Conservation (phyloP, 176 grass and related monocot genomes). For the Ensete glaucum region DNA sequence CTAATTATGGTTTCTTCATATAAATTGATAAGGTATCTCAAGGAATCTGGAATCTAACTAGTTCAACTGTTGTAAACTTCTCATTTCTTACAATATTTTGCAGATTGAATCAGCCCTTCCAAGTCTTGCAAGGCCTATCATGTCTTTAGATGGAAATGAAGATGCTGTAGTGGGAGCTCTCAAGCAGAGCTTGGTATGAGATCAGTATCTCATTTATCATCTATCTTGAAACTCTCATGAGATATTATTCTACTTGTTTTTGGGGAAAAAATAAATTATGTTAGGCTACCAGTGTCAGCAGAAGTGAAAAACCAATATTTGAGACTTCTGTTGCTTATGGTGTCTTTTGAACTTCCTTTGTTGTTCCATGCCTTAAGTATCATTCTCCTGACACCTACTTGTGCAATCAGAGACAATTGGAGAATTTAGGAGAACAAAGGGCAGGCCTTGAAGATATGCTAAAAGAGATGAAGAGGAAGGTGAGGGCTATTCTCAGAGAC, state of each 20-base stretch:
- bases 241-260: too few species aligned
- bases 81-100: background rate
- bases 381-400: background rate
- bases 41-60: background rate
- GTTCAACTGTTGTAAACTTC: background rate
- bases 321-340: too few species aligned
- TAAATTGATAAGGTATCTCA: background rate
- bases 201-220: too few species aligned
- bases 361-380: background rate
- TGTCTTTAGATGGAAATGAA: constrained; percentile 21
- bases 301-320: too few species aligned
- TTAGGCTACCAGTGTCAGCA: too few species aligned
- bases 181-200: constrained; percentile 14
- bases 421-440: constrained; percentile 11
- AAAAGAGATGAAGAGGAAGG: constrained; percentile 16
- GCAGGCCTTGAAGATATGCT: constrained; percentile 17
- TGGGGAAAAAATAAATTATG: too few species aligned
- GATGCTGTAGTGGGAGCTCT: constrained; percentile 14
- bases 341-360: too few species aligned
- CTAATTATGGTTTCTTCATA: background rate
- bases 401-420: background rate
- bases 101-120: constrained; percentile 18
- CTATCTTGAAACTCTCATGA: too few species aligned
- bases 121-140: constrained; percentile 11
- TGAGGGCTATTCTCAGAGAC: background rate